phyloP scores from a whole-genome alignment of 768 basidiomycete genomes.

The Pisolithus microcarpus region DNA sequence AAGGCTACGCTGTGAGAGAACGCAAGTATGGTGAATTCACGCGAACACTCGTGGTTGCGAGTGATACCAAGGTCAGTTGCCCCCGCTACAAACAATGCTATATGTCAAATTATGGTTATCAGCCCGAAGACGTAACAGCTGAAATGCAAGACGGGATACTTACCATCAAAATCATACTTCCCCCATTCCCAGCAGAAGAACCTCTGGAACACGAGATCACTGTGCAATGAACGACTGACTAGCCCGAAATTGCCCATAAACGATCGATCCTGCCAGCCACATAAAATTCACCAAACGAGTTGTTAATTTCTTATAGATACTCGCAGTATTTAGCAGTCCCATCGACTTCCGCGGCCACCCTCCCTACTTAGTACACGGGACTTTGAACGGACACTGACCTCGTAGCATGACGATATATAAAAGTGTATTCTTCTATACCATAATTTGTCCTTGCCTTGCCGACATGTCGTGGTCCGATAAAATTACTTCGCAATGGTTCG shows the following conservation, averaged over 20 bases:
- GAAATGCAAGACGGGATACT: constrained; percentile 57
- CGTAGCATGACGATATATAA: no score
- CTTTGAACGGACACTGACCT: no score
- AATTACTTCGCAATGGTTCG: no score
- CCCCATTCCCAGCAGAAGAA: constrained; percentile 37
- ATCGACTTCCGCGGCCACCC: no score
- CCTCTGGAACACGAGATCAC: constrained; percentile 42
- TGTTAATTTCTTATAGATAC: background rate
- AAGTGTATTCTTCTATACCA: no score
- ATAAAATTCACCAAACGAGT: background rate
- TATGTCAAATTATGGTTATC: constrained; percentile 7
- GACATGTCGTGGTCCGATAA: no score
- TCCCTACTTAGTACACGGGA: no score
- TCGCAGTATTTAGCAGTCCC: background rate
- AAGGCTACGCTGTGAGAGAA: constrained; percentile 44
- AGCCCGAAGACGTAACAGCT: constrained; percentile 50
- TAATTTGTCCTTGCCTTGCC: no score
- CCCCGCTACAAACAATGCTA: background rate
- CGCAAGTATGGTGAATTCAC: constrained; percentile 45
- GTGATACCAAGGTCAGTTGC: constrained; percentile 46
- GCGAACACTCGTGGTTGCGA: constrained; percentile 48
- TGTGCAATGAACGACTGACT: constrained; percentile 35
- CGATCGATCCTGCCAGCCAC: no score
- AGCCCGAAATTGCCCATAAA: no score
- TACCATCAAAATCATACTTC: constrained; percentile 46